phyloP scores from a whole-genome alignment of 192 early-diverging fungal genomes.

The Glomus cerebriforme region DNA sequence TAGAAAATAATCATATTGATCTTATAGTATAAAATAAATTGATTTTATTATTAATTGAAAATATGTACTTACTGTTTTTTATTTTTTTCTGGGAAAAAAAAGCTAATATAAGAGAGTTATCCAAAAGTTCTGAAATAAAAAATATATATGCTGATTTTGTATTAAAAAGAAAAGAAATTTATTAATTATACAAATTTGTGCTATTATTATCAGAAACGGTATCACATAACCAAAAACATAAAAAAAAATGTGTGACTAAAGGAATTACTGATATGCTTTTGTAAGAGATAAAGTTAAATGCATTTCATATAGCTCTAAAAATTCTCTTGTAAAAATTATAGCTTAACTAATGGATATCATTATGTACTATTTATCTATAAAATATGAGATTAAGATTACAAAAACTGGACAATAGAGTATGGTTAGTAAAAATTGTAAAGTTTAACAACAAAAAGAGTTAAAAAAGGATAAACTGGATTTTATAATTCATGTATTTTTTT shows the following conservation, averaged over 20 bases:
- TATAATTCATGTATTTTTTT: too few relatives aligned
- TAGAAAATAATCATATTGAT: neutral
- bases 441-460: neutral
- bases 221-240: neutral
- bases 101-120: neutral
- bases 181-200: neutral
- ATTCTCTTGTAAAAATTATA: conserved; percentile 15
- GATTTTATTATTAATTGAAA: too few relatives aligned
- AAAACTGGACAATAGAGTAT: conserved; percentile 13
- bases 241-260: neutral
- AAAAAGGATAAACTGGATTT: conserved; percentile 20
- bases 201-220: too few relatives aligned
- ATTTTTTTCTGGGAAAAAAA: neutral
- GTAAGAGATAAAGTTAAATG: conserved; percentile 20
- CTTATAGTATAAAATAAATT: neutral
- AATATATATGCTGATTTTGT: neutral
- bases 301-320: neutral
- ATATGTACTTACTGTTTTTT: neutral
- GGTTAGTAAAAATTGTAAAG: conserved; percentile 18
- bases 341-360: neutral
- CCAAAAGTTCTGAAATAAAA: conserved; percentile 7
- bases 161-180: too few relatives aligned
- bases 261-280: conserved; percentile 20
- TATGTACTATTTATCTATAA: conserved; percentile 14
- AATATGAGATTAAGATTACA: conserved; percentile 3